Conservation (phyloP, 768 basidiomycete genomes). For the Suillus lakei region DNA sequence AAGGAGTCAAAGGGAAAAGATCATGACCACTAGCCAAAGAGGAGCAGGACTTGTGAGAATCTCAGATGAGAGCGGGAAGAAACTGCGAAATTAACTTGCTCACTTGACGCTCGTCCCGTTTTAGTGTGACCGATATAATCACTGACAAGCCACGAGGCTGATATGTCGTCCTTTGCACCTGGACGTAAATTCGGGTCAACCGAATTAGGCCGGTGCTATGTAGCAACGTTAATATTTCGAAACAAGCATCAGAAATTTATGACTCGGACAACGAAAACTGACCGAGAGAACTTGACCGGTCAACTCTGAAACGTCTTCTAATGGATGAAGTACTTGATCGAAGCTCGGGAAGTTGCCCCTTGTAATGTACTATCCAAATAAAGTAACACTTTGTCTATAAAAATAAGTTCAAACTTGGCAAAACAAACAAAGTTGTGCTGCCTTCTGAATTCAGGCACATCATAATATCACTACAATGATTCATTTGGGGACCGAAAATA, state of each 20-base stretch:
- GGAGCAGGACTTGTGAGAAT: slow-evolving; percentile 4
- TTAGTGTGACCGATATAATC: slow-evolving; percentile 15
- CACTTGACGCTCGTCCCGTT: slow-evolving; percentile 20
- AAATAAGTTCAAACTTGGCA: not conserved
- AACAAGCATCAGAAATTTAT: not conserved
- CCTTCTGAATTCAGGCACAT: no score
- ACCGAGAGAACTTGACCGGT: not conserved
- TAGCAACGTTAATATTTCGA: slow-evolving; percentile 1
- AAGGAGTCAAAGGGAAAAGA: slow-evolving; percentile 14
- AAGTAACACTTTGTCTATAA: not conserved
- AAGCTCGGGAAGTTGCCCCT: not conserved
- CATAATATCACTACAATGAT: no score
- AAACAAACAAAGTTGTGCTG: not conserved
- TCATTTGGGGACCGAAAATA: no score
- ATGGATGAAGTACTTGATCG: not conserved
- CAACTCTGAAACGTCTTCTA: not conserved
- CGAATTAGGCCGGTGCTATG: not conserved
- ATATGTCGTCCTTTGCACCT: slow-evolving; percentile 1
- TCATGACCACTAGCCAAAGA: slow-evolving; percentile 24
- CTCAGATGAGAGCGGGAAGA: not conserved
- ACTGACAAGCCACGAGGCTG: slow-evolving; percentile 8
- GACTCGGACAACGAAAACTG: not conserved
- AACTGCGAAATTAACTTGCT: slow-evolving; percentile 11
- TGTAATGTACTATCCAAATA: not conserved
- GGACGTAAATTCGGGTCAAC: slow-evolving; percentile 7